These are phyloP conservation scores for Stagonosporopsis chrysanthemi DNA, from an alignment of 2,329 filamentous ascomycete species.

Conservation along the genomic window DNA sequence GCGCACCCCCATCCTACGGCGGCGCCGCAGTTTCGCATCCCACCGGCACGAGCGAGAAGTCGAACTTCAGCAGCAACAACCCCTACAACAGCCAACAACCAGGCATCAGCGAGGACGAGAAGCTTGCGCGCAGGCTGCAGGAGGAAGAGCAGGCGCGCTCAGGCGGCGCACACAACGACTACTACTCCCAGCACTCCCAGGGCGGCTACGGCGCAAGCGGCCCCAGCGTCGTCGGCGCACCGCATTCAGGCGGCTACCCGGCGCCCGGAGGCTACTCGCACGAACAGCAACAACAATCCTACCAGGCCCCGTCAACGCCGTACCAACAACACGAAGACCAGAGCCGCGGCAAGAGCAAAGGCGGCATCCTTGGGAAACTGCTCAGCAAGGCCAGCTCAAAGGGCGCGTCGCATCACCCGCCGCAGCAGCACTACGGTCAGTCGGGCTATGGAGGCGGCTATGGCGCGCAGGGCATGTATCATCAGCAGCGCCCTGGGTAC, in stretches of 20 bases:
- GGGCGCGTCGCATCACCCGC: constrained; percentile 43
- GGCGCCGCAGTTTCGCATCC: constrained; percentile 44
- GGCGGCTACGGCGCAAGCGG: constrained; percentile 16
- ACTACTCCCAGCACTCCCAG: constrained; percentile 51
- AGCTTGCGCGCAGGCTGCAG: constrained; percentile 78
- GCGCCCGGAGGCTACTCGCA: constrained; percentile 31
- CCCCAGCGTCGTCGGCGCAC: constrained; percentile 12
- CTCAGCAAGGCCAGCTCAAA: constrained; percentile 56
- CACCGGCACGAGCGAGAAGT: constrained; percentile 55
- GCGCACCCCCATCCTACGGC: constrained; percentile 52
- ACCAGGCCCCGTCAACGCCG: constrained; percentile 13
- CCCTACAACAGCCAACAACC: constrained; percentile 61
- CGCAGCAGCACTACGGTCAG: constrained; percentile 12
- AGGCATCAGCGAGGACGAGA: constrained; percentile 70
- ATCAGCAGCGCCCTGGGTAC: constrained; percentile 29
- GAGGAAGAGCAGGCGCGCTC: constrained; percentile 78
- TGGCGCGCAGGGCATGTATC: constrained; percentile 25
- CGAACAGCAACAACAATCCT: constrained; percentile 26
- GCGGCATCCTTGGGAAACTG: constrained; percentile 61
- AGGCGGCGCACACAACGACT: constrained; percentile 56
- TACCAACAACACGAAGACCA: constrained; percentile 35
- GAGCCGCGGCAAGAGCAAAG: constrained; percentile 48
- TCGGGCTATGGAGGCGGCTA: constrained; percentile 37
- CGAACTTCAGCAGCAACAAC: constrained; percentile 66
- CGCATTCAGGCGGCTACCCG: constrained; percentile 10